Percentiles rank a stretch among this genome's conserved stretches.
phyloP scores from a whole-genome alignment of 768 basidiomycete species.

The Suillus ampliporus region DNA sequence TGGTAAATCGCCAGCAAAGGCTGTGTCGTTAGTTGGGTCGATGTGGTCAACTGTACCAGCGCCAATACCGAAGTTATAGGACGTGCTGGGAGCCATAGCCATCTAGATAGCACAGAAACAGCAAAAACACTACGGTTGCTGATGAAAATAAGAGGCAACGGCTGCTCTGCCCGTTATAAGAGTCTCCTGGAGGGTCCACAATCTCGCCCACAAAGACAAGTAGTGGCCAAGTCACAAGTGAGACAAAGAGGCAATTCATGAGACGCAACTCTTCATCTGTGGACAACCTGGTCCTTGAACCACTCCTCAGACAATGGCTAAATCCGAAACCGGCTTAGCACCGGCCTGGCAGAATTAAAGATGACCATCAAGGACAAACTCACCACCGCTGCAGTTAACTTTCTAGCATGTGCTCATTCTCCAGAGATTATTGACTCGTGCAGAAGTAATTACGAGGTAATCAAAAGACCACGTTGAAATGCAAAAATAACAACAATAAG shows the following conservation, averaged over 20 bases:
- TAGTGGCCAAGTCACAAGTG: slow-evolving; percentile 1
- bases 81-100: background rate
- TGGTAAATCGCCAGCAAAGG: background rate
- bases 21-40: background rate
- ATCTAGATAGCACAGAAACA: background rate
- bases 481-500: slow-evolving; percentile 34
- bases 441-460: slow-evolving; percentile 21
- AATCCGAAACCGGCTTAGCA: slow-evolving; percentile 44
- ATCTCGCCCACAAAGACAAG: slow-evolving; percentile 17
- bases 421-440: slow-evolving; percentile 13
- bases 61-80: background rate
- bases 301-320: slow-evolving; percentile 36
- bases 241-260: slow-evolving; percentile 6
- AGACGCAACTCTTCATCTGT: slow-evolving; percentile 24
- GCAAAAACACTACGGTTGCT: background rate
- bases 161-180: background rate
- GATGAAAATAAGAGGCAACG: background rate
- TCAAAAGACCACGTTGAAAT: slow-evolving; percentile 8
- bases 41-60: background rate
- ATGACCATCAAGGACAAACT: slow-evolving; percentile 24
- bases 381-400: slow-evolving; percentile 24
- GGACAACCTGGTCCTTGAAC: slow-evolving; percentile 20
- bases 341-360: slow-evolving; percentile 24
- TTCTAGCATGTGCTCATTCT: slow-evolving; percentile 15
- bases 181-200: no score